These are phyloP conservation scores for Lantana camara DNA, from an alignment of 257 asterid species.

Conservation along the genomic window DNA sequence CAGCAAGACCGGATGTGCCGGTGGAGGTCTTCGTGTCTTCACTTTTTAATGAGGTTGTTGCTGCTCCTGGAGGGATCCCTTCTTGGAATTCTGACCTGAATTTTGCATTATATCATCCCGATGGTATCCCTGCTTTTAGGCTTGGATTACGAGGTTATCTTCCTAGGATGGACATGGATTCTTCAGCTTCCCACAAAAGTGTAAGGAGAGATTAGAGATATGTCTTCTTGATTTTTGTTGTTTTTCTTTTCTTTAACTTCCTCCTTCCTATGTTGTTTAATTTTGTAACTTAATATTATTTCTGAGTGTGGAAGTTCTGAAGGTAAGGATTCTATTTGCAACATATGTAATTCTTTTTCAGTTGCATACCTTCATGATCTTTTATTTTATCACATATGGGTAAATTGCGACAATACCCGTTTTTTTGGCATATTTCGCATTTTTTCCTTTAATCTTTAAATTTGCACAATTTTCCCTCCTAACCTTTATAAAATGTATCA, in stretches of 20 bases:
- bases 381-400: too few species aligned
- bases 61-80: constrained; percentile 87
- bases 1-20: constrained; percentile 63
- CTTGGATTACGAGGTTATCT: constrained; percentile 62
- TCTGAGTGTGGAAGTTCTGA: neutral
- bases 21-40: constrained; percentile 81
- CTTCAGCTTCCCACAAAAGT: constrained; percentile 49
- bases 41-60: constrained; percentile 81
- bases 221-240: too few species aligned
- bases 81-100: constrained; percentile 94
- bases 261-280: constrained; percentile 28
- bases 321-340: constrained; percentile 29
- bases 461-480: too few species aligned
- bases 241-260: constrained; percentile 16
- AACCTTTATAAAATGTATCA: too few species aligned
- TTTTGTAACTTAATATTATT: constrained; percentile 18
- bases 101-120: constrained; percentile 79
- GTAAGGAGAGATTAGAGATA: constrained; percentile 38
- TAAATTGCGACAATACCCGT: too few species aligned
- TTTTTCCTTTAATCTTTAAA: too few species aligned
- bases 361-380: too few species aligned
- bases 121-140: constrained; percentile 76
- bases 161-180: constrained; percentile 69
- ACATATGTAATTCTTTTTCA: neutral
- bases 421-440: too few species aligned